Conservation (phyloP, 129 eudicot genomes). For the Chrysanthemum seticuspe region DNA sequence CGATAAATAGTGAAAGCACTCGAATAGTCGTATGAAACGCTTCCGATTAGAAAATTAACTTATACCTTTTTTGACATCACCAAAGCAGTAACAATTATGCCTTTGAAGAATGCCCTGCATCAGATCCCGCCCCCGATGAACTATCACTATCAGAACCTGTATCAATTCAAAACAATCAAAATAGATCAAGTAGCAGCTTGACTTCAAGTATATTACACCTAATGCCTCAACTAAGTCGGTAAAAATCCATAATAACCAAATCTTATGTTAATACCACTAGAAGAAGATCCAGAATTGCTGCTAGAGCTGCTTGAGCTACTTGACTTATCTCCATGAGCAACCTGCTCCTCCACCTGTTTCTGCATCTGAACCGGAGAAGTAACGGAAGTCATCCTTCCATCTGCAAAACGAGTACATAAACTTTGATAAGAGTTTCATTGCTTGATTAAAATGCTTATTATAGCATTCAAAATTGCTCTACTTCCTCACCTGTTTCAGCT, state of each 20-base stretch:
- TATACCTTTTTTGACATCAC: slow-evolving; percentile 29
- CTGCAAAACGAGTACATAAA: slow-evolving; percentile 30
- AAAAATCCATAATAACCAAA: slow-evolving; percentile 1
- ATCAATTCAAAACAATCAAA: slow-evolving; percentile 19
- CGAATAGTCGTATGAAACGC: not conserved
- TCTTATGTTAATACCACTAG: slow-evolving; percentile 58
- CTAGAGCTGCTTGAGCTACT: slow-evolving; percentile 63
- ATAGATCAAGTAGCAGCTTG: slow-evolving; percentile 8
- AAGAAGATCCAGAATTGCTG: slow-evolving; percentile 71
- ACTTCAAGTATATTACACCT: not conserved
- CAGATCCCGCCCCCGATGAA: slow-evolving; percentile 63
- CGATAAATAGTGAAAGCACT: not conserved
- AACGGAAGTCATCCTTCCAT: slow-evolving; percentile 27
- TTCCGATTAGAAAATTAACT: not conserved
- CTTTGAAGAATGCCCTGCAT: slow-evolving; percentile 41
- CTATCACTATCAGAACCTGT: slow-evolving; percentile 65
- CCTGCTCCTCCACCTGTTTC: slow-evolving; percentile 37
- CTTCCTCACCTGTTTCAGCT: slow-evolving; percentile 41
- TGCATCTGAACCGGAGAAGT: slow-evolving; percentile 34
- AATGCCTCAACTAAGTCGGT: slow-evolving; percentile 10
- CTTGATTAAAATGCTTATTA: not conserved
- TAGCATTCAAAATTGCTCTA: not conserved
- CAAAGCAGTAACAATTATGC: slow-evolving; percentile 34
- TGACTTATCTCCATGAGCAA: slow-evolving; percentile 41
- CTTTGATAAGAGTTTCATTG: not conserved